phyloP scores from a whole-genome alignment of 2,329 filamentous ascomycete genomes.

The Ophiobolus disseminans region DNA sequence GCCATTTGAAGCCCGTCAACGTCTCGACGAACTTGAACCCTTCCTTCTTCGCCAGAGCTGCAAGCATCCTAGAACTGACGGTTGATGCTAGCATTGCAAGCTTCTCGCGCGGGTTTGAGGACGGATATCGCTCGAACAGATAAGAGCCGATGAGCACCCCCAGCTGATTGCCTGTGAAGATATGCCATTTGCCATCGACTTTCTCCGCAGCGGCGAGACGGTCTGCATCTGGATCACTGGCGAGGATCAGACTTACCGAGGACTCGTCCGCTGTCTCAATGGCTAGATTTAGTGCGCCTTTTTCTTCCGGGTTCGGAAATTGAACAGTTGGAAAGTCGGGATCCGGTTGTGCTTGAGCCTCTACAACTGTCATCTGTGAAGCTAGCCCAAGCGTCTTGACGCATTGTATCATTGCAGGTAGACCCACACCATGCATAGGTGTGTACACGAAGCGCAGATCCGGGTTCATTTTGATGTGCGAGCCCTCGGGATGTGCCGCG shows the following conservation, averaged over 20 bases:
- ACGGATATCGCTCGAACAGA: conserved; percentile 58
- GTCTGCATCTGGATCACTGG: conserved; percentile 71
- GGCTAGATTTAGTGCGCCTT: conserved; percentile 66
- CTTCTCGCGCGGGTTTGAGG: conserved; percentile 46
- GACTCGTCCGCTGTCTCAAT: conserved; percentile 61
- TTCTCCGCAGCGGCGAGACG: conserved; percentile 68
- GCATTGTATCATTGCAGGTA: conserved; percentile 55
- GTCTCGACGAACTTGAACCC: conserved; percentile 67
- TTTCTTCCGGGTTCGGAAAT: conserved; percentile 71
- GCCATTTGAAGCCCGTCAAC: conserved; percentile 72
- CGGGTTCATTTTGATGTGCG: conserved; percentile 25
- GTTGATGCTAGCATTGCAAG: conserved; percentile 67
- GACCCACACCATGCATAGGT: conserved; percentile 64
- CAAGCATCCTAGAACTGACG: conserved; percentile 69
- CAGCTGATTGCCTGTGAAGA: conserved; percentile 71
- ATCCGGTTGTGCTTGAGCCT: conserved; percentile 63
- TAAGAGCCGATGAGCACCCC: conserved; percentile 67
- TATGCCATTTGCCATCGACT: conserved; percentile 63
- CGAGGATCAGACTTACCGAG: conserved; percentile 61
- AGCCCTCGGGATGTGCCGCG: conserved; percentile 45
- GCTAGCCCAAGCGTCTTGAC: conserved; percentile 48
- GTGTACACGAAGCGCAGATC: conserved; percentile 60
- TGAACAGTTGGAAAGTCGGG: conserved; percentile 69
- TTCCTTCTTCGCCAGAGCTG: conserved; percentile 61
- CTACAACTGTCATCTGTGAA: conserved; percentile 57